A percentile compares a stretch with the other conserved stretches of the same genome.
Evolutionary conservation across 495 filamentous ascomycete genomes (phyloP).

Genomic region (Rostrohypoxylon terebratum): DNA sequence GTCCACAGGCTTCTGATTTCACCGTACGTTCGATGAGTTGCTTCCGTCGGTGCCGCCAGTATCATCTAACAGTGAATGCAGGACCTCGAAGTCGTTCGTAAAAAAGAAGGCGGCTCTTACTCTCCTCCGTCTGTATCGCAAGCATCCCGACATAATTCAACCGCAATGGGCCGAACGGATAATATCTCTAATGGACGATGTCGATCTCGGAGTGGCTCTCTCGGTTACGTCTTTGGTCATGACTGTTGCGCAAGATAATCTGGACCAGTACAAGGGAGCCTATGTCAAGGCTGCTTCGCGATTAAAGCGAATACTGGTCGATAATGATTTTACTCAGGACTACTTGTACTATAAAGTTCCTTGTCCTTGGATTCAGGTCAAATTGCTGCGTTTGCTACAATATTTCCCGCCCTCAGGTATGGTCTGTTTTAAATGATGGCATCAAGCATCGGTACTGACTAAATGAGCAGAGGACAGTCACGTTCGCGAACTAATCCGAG

Average conservation of each 20-base stretch:
- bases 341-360: slow-evolving; percentile 99
- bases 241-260: slow-evolving; percentile 92
- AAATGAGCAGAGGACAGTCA: slow-evolving; percentile 82
- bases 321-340: slow-evolving; percentile 85
- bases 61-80: slow-evolving; percentile 51
- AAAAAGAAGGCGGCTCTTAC: slow-evolving; percentile 99
- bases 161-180: slow-evolving; percentile 98
- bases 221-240: slow-evolving; percentile 98
- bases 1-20: slow-evolving; percentile 96
- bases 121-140: slow-evolving; percentile 93
- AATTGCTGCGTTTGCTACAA: slow-evolving; percentile 88
- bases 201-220: slow-evolving; percentile 91
- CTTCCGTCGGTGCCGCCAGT: not conserved
- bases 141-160: slow-evolving; percentile 91
- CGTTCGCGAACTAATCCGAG: slow-evolving; percentile 89
- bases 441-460: slow-evolving; percentile 34
- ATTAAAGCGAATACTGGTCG: slow-evolving; percentile 88
- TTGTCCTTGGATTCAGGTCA: slow-evolving; percentile 98
- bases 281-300: slow-evolving; percentile 93
- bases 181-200: slow-evolving; percentile 97
- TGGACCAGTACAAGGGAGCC: slow-evolving; percentile 91
- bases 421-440: slow-evolving; percentile 27
- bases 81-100: slow-evolving; percentile 96
- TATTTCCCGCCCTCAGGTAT: slow-evolving; percentile 96
- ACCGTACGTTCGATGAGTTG: slow-evolving; percentile 70